These are phyloP conservation scores for Naganishia friedmannii DNA, from an alignment of 768 basidiomycete species.

Conservation along the genomic window DNA sequence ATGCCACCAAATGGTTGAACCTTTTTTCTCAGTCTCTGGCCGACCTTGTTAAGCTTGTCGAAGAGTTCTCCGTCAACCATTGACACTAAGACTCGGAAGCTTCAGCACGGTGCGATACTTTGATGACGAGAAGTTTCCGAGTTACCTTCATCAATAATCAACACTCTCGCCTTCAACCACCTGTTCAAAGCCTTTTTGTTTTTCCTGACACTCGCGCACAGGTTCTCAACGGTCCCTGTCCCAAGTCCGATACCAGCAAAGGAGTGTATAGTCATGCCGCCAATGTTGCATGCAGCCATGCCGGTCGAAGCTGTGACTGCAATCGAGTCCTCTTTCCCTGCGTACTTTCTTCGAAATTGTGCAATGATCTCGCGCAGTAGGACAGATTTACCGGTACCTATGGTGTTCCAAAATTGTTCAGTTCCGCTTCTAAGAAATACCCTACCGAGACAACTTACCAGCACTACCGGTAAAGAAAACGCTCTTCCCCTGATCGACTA, in stretches of 20 bases:
- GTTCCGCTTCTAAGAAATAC: no score
- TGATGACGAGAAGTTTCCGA: background rate
- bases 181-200: conserved; percentile 77
- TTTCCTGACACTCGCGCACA: conserved; percentile 67
- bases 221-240: conserved; percentile 61
- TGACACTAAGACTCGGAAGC: conserved; percentile 63
- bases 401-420: background rate
- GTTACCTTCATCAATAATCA: conserved; percentile 84
- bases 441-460: conserved; percentile 59
- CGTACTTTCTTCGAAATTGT: conserved; percentile 61
- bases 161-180: conserved; percentile 79
- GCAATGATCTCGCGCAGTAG: conserved; percentile 87
- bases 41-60: conserved; percentile 80
- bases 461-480: conserved; percentile 97
- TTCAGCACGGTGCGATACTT: background rate
- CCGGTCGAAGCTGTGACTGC: conserved; percentile 95
- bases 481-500: conserved; percentile 64
- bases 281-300: conserved; percentile 96
- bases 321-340: conserved; percentile 65
- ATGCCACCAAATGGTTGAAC: conserved; percentile 84
- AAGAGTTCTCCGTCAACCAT: conserved; percentile 86
- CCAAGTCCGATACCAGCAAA: conserved; percentile 93
- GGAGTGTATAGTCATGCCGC: conserved; percentile 90
- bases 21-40: conserved; percentile 62
- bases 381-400: conserved; percentile 96